Evolutionary conservation across 208 protist genomes (phyloP).

Genomic region (Leishmania arabica): DNA sequence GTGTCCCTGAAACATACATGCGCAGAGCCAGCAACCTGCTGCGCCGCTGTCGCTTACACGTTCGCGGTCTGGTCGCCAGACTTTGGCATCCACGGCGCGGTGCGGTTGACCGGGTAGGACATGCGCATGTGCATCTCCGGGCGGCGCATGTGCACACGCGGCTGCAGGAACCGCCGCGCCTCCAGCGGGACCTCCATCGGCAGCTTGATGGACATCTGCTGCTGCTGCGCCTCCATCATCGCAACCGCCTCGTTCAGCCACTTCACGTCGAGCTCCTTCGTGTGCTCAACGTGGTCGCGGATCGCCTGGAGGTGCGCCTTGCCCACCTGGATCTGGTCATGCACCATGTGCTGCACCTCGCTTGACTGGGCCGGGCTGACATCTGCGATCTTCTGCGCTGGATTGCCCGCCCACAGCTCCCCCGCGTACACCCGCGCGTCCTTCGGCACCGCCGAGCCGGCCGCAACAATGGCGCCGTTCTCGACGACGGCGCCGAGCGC

Average conservation of each 20-base stretch:
- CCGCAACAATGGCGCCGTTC: constrained; percentile 83
- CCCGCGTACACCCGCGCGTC: constrained; percentile 82
- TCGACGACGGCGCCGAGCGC: constrained; percentile 84
- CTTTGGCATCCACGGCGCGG: constrained; percentile 91
- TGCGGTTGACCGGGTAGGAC: constrained; percentile 87
- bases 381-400: constrained; percentile 85
- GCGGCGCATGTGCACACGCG: constrained; percentile 86
- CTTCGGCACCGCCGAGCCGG: constrained; percentile 83
- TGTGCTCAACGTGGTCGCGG: constrained; percentile 70
- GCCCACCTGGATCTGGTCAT: constrained; percentile 54
- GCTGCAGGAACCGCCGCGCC: constrained; percentile 79
- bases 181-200: constrained; percentile 87
- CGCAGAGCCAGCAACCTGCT: neutral
- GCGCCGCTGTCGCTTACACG: constrained; percentile 38
- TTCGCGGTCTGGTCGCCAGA: constrained; percentile 75
- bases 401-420: constrained; percentile 92
- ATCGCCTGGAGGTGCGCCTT: constrained; percentile 72
- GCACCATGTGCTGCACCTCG: constrained; percentile 74
- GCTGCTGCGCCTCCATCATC: constrained; percentile 84
- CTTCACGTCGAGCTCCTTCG: constrained; percentile 57
- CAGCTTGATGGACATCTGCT: constrained; percentile 76
- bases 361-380: constrained; percentile 69
- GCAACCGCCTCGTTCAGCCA: constrained; percentile 69
- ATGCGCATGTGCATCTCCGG: constrained; percentile 90
- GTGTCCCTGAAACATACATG: neutral